Conservation (phyloP, 1,284 basidiomycete genomes). For the Boletus calvinii region DNA sequence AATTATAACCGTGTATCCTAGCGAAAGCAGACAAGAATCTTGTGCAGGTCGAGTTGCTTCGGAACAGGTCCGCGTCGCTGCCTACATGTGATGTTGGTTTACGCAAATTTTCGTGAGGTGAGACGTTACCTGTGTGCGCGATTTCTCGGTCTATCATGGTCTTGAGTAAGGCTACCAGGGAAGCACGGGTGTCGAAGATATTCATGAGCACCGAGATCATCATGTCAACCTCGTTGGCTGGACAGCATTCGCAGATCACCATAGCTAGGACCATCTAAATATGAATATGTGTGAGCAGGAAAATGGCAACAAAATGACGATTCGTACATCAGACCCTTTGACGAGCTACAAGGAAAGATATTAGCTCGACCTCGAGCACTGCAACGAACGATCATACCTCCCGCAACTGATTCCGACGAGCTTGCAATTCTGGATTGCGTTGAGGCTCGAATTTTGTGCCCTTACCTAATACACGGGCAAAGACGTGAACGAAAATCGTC, state of each 20-base stretch:
- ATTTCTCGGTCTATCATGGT: conserved; percentile 86
- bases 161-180: conserved; percentile 75
- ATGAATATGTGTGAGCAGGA: conserved; percentile 18
- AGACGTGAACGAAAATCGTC: conserved; percentile 85
- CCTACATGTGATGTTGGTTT: conserved; percentile 44
- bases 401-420: conserved; percentile 57
- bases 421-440: conserved; percentile 51
- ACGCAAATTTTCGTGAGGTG: not conserved
- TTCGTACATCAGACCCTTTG: conserved; percentile 63
- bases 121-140: conserved; percentile 60
- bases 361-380: conserved; percentile 1
- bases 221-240: conserved; percentile 73
- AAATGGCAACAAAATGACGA: not conserved
- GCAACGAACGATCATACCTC: conserved; percentile 49
- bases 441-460: conserved; percentile 71
- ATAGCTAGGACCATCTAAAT: conserved; percentile 71
- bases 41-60: conserved; percentile 84
- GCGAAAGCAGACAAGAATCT: conserved; percentile 84
- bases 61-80: conserved; percentile 78
- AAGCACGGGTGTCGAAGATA: conserved; percentile 77
- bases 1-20: conserved; percentile 84
- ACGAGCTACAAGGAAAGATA: conserved; percentile 51
- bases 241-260: conserved; percentile 85
- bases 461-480: conserved; percentile 80
- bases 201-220: conserved; percentile 87